Conservation (phyloP, 768 basidiomycete genomes). For the Pholiota conissans region DNA sequence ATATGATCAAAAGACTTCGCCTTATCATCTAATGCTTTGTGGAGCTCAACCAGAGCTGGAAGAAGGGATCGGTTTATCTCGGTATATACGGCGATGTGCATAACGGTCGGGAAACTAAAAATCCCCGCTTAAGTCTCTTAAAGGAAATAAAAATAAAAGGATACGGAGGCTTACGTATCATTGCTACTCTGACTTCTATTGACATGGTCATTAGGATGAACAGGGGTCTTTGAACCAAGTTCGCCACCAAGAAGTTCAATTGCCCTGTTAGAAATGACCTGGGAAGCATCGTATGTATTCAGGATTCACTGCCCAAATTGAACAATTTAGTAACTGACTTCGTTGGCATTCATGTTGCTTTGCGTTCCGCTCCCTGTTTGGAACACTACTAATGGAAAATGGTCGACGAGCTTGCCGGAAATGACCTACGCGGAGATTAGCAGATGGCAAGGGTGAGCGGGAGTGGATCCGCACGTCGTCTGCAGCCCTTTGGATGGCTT, state of each 20-base stretch:
- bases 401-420: conserved; percentile 88
- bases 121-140: too few relatives aligned
- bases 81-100: conserved; percentile 95
- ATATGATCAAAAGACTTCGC: conserved; percentile 83
- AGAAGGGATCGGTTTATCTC: conserved; percentile 80
- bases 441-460: neutral
- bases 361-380: conserved; percentile 99
- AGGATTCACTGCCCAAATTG: neutral
- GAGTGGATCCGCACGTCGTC: conserved; percentile 69
- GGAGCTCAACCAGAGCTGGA: conserved; percentile 83
- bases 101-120: conserved; percentile 92
- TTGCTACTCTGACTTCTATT: conserved; percentile 99
- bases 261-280: conserved; percentile 98
- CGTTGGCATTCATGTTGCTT: conserved; percentile 99
- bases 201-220: conserved; percentile 99
- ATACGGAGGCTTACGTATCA: conserved; percentile 72
- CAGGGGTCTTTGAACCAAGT: conserved; percentile 94
- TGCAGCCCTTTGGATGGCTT: conserved; percentile 89
- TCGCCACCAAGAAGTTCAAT: conserved; percentile 96
- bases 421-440: conserved; percentile 70
- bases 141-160: neutral
- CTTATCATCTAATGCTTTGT: conserved; percentile 83
- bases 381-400: conserved; percentile 98
- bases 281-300: conserved; percentile 2
- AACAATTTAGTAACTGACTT: conserved; percentile 44